Evolutionary conservation across 805 yeast species (phyloP).

Genomic region (Sungouiozyma ichnusensis): DNA sequence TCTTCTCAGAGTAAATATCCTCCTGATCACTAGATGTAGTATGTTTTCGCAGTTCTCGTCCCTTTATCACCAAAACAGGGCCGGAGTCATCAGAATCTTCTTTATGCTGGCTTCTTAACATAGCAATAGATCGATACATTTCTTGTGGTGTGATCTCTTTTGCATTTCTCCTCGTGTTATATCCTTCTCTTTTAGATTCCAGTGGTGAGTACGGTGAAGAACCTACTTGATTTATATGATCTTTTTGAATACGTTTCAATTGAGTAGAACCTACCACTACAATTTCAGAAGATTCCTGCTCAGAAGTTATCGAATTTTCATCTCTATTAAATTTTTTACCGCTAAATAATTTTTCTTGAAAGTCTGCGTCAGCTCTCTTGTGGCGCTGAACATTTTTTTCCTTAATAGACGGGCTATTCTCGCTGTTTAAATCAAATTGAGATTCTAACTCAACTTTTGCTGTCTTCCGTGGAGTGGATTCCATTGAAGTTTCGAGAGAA

Average conservation of each 20-base stretch:
- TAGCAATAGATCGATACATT: slow-evolving; percentile 71
- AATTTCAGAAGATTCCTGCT: not conserved
- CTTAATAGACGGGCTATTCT: not conserved
- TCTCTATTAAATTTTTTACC: slow-evolving; percentile 28
- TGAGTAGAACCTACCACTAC: not conserved
- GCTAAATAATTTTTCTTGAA: slow-evolving; percentile 28
- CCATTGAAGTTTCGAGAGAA: not conserved
- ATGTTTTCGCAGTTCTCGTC: slow-evolving; percentile 36
- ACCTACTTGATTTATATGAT: not conserved
- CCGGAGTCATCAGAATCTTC: slow-evolving; percentile 49
- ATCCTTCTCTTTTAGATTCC: slow-evolving; percentile 17
- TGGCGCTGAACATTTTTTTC: not conserved
- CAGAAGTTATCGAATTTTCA: slow-evolving; percentile 11
- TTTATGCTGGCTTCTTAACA: slow-evolving; percentile 52
- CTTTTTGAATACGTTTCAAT: not conserved
- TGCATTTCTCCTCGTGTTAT: slow-evolving; percentile 27
- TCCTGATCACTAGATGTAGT: not conserved
- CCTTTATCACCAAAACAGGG: slow-evolving; percentile 64
- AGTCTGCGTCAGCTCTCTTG: slow-evolving; percentile 12
- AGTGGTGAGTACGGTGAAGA: not conserved
- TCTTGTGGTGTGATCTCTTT: slow-evolving; percentile 68
- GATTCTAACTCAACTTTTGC: not conserved
- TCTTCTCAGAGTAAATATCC: not conserved
- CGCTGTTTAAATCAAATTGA: not conserved
- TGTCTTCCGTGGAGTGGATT: not conserved